Conservation (phyloP, 352 stramenopile genomes). For the Pythium graminicola region DNA sequence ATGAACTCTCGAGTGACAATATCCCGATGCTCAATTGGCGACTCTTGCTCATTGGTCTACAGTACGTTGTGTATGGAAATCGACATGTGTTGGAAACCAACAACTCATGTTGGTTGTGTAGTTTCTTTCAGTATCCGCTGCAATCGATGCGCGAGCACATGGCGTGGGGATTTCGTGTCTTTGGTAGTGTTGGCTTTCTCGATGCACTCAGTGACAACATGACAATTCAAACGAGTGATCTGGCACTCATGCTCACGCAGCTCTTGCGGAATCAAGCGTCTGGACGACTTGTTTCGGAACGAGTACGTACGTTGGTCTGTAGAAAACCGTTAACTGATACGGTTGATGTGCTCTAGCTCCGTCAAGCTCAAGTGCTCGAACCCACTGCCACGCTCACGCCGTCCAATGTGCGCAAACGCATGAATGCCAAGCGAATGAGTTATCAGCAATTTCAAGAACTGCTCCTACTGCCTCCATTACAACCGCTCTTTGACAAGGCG, state of each 20-base stretch:
- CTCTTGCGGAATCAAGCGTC: slow-evolving; percentile 40
- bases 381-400: slow-evolving; percentile 23
- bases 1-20: slow-evolving; percentile 43
- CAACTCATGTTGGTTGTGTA: not conserved
- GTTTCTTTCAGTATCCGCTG: slow-evolving; percentile 56
- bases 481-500: slow-evolving; percentile 32
- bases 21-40: slow-evolving; percentile 63
- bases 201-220: slow-evolving; percentile 30
- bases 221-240: slow-evolving; percentile 31
- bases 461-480: slow-evolving; percentile 36
- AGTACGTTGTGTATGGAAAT: slow-evolving; percentile 21
- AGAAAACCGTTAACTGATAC: not conserved
- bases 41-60: slow-evolving; percentile 44
- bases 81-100: not conserved
- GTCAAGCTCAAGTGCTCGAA: slow-evolving; percentile 36
- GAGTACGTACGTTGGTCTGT: slow-evolving; percentile 11
- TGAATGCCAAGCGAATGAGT: slow-evolving; percentile 33
- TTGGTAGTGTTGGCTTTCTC: slow-evolving; percentile 43
- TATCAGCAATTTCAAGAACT: slow-evolving; percentile 41
- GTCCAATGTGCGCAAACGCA: slow-evolving; percentile 18
- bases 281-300: slow-evolving; percentile 43
- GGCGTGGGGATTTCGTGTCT: slow-evolving; percentile 50
- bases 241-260: slow-evolving; percentile 50
- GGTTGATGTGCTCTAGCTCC: slow-evolving; percentile 28
- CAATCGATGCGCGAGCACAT: slow-evolving; percentile 48